Conservation (phyloP, 2,329 filamentous ascomycete genomes). For the Alternaria atra region DNA sequence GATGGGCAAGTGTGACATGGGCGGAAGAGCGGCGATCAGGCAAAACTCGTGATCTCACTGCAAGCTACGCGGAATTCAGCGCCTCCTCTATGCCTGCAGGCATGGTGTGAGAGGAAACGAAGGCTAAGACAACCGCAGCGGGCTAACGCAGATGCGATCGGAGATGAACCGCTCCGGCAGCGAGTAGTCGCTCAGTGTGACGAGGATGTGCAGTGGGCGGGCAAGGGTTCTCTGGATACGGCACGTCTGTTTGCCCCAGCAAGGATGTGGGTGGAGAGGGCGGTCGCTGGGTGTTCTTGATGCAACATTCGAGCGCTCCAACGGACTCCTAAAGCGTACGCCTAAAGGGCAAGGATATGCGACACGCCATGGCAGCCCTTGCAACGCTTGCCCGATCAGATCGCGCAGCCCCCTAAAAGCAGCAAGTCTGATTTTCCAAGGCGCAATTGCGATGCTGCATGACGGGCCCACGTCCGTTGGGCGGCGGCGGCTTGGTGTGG, state of each 20-base stretch:
- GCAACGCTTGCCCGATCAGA: conserved; percentile 33
- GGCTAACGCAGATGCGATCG: conserved; percentile 49
- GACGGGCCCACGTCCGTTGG: conserved; percentile 22
- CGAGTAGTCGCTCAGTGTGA: conserved; percentile 38
- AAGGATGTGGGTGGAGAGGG: conserved; percentile 20
- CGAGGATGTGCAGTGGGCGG: conserved; percentile 28
- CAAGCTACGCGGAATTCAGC: conserved; percentile 31
- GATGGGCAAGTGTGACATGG: conserved; percentile 38
- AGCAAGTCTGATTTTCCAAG: background rate
- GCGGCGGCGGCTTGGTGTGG: conserved; percentile 9
- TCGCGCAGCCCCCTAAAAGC: conserved; percentile 21
- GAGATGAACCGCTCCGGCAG: conserved; percentile 48
- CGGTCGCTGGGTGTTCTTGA: conserved; percentile 24
- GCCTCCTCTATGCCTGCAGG: conserved; percentile 29
- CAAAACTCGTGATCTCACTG: conserved; percentile 44
- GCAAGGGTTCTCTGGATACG: conserved; percentile 25
- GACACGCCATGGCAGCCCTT: conserved; percentile 30
- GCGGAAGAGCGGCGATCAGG: conserved; percentile 25
- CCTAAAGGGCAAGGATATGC: conserved; percentile 30
- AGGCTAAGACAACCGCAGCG: conserved; percentile 25
- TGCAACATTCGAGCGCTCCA: conserved; percentile 17
- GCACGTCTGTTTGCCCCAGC: conserved; percentile 32
- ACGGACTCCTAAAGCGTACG: conserved; percentile 24
- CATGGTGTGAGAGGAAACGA: conserved; percentile 40
- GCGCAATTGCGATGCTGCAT: conserved; percentile 10